A percentile compares a stretch with the other conserved stretches of the same genome.
These are phyloP conservation scores for Casuarina equisetifolia DNA, from an alignment of 306 rosid genomes.

Conservation along the genomic window DNA sequence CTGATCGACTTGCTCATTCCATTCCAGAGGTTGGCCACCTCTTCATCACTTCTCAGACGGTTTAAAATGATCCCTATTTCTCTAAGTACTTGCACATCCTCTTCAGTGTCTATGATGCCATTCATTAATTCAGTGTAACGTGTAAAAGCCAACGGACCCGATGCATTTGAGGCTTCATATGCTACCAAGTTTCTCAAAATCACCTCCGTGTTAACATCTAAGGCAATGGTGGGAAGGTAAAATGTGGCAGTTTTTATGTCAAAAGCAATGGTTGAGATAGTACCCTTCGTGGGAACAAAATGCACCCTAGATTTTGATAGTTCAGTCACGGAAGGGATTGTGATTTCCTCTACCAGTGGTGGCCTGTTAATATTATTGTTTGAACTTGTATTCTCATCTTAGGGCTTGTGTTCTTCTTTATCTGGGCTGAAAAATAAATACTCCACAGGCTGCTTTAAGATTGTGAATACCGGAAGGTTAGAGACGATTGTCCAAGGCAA, in stretches of 20 bases:
- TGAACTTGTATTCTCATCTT: background rate
- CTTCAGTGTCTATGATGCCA: conserved; percentile 69
- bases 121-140: conserved; percentile 75
- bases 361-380: conserved; percentile 29
- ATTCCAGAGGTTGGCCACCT: conserved; percentile 62
- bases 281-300: conserved; percentile 45
- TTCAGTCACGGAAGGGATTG: conserved; percentile 62
- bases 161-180: conserved; percentile 66
- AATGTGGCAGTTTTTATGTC: conserved; percentile 42
- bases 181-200: conserved; percentile 71
- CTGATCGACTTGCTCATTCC: conserved; percentile 72
- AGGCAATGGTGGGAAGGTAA: conserved; percentile 54
- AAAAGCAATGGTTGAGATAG: conserved; percentile 45
- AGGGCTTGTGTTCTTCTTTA: conserved; percentile 36
- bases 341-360: conserved; percentile 67
- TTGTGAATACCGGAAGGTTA: conserved; percentile 44
- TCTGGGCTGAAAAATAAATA: conserved; percentile 23
- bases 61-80: conserved; percentile 56
- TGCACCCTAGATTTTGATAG: conserved; percentile 44
- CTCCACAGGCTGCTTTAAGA: conserved; percentile 40
- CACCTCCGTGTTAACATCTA: conserved; percentile 59
- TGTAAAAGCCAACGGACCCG: conserved; percentile 59
- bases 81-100: conserved; percentile 57
- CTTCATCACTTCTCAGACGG: conserved; percentile 67
- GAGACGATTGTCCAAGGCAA: conserved; percentile 70